phyloP scores from a whole-genome alignment of 1,284 basidiomycete species.

The Ceratobasidium sp. region DNA sequence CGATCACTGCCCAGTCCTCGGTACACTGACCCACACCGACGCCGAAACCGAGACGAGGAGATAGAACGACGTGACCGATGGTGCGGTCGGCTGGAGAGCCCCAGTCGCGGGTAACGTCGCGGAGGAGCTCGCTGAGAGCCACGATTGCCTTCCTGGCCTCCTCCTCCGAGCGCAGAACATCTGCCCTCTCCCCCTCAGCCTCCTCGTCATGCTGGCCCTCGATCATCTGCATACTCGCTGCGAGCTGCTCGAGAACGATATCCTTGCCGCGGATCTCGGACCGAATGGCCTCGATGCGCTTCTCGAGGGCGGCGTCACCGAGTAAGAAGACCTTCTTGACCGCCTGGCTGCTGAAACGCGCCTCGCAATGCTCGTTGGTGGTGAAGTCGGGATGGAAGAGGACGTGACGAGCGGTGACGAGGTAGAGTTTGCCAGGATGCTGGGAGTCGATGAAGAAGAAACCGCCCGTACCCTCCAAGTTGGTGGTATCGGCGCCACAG shows the following conservation, averaged over 20 bases:
- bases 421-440: slow-evolving; percentile 35
- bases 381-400: slow-evolving; percentile 32
- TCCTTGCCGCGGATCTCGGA: slow-evolving; percentile 17
- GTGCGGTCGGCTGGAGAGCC: slow-evolving; percentile 19
- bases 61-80: slow-evolving; percentile 37
- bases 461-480: slow-evolving; percentile 36
- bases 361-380: slow-evolving; percentile 26
- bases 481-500: slow-evolving; percentile 24
- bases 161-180: slow-evolving; percentile 9
- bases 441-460: slow-evolving; percentile 37
- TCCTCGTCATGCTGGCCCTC: slow-evolving; percentile 22
- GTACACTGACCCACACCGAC: slow-evolving; percentile 35
- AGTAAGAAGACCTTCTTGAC: slow-evolving; percentile 31
- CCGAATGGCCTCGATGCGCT: slow-evolving; percentile 19
- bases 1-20: slow-evolving; percentile 41
- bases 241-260: not conserved
- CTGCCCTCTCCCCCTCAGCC: slow-evolving; percentile 22
- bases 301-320: slow-evolving; percentile 35
- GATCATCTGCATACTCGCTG: slow-evolving; percentile 3
- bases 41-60: slow-evolving; percentile 34
- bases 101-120: slow-evolving; percentile 30
- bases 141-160: slow-evolving; percentile 33
- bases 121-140: slow-evolving; percentile 31
- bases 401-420: slow-evolving; percentile 41
- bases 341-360: slow-evolving; percentile 11